Conservation (phyloP, 306 rosid species). For the Cajanus cajan region DNA sequence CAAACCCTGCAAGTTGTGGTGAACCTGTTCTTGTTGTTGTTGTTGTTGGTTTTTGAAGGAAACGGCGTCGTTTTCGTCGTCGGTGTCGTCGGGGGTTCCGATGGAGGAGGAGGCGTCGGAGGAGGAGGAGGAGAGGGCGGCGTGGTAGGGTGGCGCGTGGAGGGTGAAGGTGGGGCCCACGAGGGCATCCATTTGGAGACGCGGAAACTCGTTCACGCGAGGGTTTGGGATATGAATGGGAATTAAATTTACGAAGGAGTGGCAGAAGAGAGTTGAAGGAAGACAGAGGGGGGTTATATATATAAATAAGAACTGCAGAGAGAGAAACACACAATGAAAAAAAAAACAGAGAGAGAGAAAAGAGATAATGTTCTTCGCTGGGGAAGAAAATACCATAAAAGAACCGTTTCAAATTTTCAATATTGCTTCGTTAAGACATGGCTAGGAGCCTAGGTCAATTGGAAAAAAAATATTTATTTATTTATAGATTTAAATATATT, state of each 20-base stretch:
- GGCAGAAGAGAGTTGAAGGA: neutral
- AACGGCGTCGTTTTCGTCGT: neutral
- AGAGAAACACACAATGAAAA: neutral
- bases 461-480: too few relatives aligned
- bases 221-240: too few relatives aligned
- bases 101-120: slow-evolving; percentile 65
- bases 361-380: neutral
- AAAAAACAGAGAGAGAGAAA: neutral
- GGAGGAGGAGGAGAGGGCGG: slow-evolving; percentile 11
- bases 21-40: too few relatives aligned
- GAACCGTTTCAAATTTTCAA: neutral
- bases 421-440: neutral
- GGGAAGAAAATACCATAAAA: neutral
- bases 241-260: too few relatives aligned
- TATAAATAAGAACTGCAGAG: neutral
- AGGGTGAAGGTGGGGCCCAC: slow-evolving; percentile 51
- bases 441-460: too few relatives aligned
- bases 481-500: too few relatives aligned
- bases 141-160: slow-evolving; percentile 39
- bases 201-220: neutral
- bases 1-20: slow-evolving; percentile 49
- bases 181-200: slow-evolving; percentile 52
- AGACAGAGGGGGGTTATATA: neutral
- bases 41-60: too few relatives aligned
- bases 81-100: slow-evolving; percentile 70